Evolutionary conservation across 192 early-diverging fungal genomes (phyloP).

Genomic region (Podila minutissima): DNA sequence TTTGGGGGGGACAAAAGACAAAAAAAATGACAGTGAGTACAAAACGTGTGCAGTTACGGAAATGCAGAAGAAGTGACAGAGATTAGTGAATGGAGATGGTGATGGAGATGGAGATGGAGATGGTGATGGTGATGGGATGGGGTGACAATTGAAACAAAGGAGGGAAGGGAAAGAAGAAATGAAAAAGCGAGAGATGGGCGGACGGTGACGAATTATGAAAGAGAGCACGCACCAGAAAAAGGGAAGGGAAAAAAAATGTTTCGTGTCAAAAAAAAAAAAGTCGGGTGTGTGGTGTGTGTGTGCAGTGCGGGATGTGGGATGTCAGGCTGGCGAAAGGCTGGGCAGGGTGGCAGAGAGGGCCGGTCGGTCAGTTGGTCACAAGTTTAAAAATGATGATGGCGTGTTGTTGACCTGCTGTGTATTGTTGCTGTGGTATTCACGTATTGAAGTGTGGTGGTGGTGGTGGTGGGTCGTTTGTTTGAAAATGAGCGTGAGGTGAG

Average conservation of each 20-base stretch:
- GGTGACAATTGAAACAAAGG: conserved; percentile 1
- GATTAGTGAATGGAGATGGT: not conserved
- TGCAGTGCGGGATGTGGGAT: not conserved
- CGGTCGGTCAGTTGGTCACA: no score
- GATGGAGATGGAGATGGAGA: not conserved
- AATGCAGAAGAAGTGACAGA: not conserved
- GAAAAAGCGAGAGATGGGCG: not conserved
- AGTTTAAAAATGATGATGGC: no score
- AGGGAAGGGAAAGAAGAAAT: not conserved
- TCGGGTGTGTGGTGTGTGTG: not conserved
- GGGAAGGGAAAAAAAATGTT: not conserved
- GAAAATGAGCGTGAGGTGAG: not conserved
- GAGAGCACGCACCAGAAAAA: not conserved
- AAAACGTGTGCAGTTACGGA: not conserved
- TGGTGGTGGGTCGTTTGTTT: no score
- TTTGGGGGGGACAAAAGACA: not conserved
- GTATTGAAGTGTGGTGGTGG: no score
- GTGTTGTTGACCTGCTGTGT: no score
- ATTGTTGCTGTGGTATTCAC: no score
- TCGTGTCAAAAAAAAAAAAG: not conserved
- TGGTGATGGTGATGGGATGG: not conserved
- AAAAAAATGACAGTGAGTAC: not conserved
- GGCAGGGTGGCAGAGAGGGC: not conserved
- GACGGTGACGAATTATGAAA: not conserved
- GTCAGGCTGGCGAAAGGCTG: not conserved